phyloP scores from a whole-genome alignment of 179 eudicot species.

The Sideroxylon spinosum region DNA sequence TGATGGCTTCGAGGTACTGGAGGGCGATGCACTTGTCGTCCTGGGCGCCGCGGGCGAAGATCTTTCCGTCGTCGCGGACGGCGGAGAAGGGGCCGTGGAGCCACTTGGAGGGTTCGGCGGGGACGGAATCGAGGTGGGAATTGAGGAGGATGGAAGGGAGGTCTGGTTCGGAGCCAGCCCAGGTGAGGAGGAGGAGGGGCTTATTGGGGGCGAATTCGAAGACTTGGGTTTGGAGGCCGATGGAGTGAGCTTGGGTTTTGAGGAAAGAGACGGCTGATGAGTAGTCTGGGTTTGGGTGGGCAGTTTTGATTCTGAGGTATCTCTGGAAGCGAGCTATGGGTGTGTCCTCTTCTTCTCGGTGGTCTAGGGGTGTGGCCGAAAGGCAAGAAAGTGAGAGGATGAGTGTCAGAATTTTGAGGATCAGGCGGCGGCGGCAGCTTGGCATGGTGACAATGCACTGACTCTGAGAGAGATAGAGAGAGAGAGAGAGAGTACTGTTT shows the following conservation, averaged over 20 bases:
- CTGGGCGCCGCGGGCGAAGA: slow-evolving; percentile 82
- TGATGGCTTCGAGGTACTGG: slow-evolving; percentile 77
- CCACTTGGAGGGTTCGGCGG: slow-evolving; percentile 76
- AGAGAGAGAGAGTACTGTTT: too few relatives aligned
- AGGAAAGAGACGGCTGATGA: slow-evolving; percentile 55
- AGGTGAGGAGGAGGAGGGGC: slow-evolving; percentile 68
- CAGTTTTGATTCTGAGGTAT: slow-evolving; percentile 73
- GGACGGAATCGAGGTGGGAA: slow-evolving; percentile 91
- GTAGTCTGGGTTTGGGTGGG: slow-evolving; percentile 86
- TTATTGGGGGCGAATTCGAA: slow-evolving; percentile 45
- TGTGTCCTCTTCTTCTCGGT: slow-evolving; percentile 12
- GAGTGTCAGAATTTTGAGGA: slow-evolving; percentile 13
- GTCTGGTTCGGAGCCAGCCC: slow-evolving; percentile 64
- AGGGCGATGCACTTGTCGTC: slow-evolving; percentile 81
- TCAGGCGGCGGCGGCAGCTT: slow-evolving; percentile 14
- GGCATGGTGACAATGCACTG: slow-evolving; percentile 11
- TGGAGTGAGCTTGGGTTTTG: slow-evolving; percentile 41
- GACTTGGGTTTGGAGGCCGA: slow-evolving; percentile 44
- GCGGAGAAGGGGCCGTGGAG: slow-evolving; percentile 63
- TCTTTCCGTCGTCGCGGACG: slow-evolving; percentile 38
- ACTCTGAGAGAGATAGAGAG: not conserved
- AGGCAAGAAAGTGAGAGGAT: slow-evolving; percentile 13
- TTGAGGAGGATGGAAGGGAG: slow-evolving; percentile 74
- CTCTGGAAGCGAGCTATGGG: slow-evolving; percentile 54
- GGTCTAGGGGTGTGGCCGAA: slow-evolving; percentile 14